Percentiles rank a stretch among this genome's conserved stretches.
Evolutionary conservation across 805 yeast genomes (phyloP).

Genomic region (Ogataea naganishii): DNA sequence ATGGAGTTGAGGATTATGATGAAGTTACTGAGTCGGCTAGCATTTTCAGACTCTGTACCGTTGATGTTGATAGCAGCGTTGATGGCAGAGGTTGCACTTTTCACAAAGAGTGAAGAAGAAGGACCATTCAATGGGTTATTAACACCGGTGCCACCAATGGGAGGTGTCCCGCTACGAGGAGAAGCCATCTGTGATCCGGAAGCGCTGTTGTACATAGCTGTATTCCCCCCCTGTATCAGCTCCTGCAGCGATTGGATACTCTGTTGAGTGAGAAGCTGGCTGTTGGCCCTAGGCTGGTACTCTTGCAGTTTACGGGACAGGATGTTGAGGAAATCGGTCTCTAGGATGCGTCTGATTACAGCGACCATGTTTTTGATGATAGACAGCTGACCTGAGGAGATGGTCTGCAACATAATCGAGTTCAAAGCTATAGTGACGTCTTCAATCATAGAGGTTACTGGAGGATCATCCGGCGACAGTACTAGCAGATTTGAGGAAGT

Average conservation of each 20-base stretch:
- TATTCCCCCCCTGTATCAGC: neutral
- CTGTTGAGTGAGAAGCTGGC: slow-evolving; percentile 17
- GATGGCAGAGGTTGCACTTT: slow-evolving; percentile 31
- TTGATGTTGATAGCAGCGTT: slow-evolving; percentile 26
- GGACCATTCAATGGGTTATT: slow-evolving; percentile 12
- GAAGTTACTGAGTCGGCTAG: slow-evolving; percentile 46
- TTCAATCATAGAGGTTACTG: slow-evolving; percentile 78
- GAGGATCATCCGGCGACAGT: slow-evolving; percentile 45
- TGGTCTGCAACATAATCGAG: slow-evolving; percentile 51
- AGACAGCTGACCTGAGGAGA: slow-evolving; percentile 62
- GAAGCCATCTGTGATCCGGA: slow-evolving; percentile 13
- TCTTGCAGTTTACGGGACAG: slow-evolving; percentile 37
- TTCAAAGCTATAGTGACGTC: slow-evolving; percentile 72
- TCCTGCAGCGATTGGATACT: slow-evolving; percentile 12
- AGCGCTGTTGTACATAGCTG: neutral
- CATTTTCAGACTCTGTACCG: slow-evolving; percentile 33
- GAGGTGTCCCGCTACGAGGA: slow-evolving; percentile 23
- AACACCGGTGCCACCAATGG: slow-evolving; percentile 11
- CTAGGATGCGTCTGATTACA: slow-evolving; percentile 50
- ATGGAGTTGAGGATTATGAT: slow-evolving; percentile 67
- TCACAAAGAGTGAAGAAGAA: slow-evolving; percentile 27
- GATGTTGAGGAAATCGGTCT: slow-evolving; percentile 54
- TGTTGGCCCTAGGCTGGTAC: slow-evolving; percentile 29
- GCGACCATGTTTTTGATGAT: slow-evolving; percentile 47
- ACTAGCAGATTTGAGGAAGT: slow-evolving; percentile 13